Conservation (phyloP, 345 rosid genomes). For the Arabis hirsuta region DNA sequence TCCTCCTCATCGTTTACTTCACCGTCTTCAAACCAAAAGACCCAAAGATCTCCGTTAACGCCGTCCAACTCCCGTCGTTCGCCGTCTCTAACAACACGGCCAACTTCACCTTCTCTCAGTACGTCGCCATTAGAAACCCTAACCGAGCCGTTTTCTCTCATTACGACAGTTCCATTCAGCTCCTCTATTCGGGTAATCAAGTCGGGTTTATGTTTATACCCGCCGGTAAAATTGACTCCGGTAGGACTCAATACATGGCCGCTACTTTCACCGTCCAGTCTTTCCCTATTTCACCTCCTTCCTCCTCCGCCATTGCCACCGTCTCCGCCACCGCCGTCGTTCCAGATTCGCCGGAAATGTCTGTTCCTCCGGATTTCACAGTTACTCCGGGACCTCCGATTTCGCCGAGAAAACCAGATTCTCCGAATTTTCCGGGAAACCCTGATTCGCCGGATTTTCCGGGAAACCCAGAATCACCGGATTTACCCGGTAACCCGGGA, state of each 20-base stretch:
- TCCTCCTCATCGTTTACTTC: conserved; percentile 80
- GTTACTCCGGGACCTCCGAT: conserved; percentile 28
- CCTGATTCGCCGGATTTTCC: conserved; percentile 15
- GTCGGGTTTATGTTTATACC: conserved; percentile 99
- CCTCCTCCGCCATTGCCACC: conserved; percentile 39
- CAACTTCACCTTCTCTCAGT: conserved; percentile 88
- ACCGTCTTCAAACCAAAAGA: conserved; percentile 90
- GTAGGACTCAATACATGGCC: conserved; percentile 86
- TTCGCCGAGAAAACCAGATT: conserved; percentile 19
- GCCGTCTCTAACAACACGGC: conserved; percentile 81
- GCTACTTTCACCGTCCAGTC: conserved; percentile 91
- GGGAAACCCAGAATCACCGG: background rate
- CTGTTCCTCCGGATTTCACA: conserved; percentile 35
- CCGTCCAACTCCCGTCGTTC: conserved; percentile 95
- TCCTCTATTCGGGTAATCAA: conserved; percentile 79
- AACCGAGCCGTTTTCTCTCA: conserved; percentile 88
- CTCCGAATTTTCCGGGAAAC: conserved; percentile 29
- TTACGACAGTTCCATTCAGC: conserved; percentile 93
- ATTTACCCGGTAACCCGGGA: conserved; percentile 9
- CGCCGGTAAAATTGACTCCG: conserved; percentile 86
- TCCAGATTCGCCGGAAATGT: conserved; percentile 33
- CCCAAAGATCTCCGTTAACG: conserved; percentile 81
- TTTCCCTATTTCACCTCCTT: conserved; percentile 59
- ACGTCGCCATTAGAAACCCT: conserved; percentile 83
- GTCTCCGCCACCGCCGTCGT: conserved; percentile 45